Conservation (phyloP, 2,329 filamentous ascomycete species). For the Escovopsis weberi region DNA sequence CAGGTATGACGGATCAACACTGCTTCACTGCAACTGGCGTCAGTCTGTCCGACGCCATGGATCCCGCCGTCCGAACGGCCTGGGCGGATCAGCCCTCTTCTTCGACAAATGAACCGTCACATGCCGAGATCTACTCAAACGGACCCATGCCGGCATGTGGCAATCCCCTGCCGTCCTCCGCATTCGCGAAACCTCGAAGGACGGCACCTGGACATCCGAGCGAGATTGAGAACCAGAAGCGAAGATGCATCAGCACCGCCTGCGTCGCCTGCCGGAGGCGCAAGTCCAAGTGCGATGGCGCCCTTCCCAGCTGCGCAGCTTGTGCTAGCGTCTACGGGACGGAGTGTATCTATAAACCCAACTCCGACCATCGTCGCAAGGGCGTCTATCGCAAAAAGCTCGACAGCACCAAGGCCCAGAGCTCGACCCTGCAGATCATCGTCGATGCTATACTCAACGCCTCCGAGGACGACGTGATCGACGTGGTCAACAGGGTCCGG, state of each 20-base stretch:
- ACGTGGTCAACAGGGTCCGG: conserved; percentile 72
- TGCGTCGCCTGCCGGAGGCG: conserved; percentile 67
- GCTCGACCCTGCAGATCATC: conserved; percentile 79
- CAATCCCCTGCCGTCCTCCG: too few species aligned
- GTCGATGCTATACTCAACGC: conserved; percentile 88
- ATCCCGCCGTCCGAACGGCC: not conserved
- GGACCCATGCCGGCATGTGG: too few species aligned
- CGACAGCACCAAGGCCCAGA: conserved; percentile 74
- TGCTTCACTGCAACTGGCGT: too few species aligned
- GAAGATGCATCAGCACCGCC: conserved; percentile 71
- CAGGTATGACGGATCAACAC: too few species aligned
- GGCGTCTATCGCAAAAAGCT: conserved; percentile 93
- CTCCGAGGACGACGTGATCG: conserved; percentile 70
- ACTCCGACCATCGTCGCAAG: conserved; percentile 89
- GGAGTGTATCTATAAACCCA: conserved; percentile 87
- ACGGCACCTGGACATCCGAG: conserved; percentile 37
- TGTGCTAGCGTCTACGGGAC: conserved; percentile 88
- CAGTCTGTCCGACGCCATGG: not conserved
- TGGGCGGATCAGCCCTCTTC: not conserved
- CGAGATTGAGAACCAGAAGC: conserved; percentile 42
- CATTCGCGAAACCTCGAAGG: conserved; percentile 13
- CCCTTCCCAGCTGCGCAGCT: conserved; percentile 82
- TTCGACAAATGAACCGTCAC: not conserved
- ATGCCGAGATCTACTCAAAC: not conserved
- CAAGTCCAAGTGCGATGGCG: conserved; percentile 86